These are phyloP conservation scores for Camellia granthamiana DNA, from an alignment of 148 eudicot species.

Conservation along the genomic window DNA sequence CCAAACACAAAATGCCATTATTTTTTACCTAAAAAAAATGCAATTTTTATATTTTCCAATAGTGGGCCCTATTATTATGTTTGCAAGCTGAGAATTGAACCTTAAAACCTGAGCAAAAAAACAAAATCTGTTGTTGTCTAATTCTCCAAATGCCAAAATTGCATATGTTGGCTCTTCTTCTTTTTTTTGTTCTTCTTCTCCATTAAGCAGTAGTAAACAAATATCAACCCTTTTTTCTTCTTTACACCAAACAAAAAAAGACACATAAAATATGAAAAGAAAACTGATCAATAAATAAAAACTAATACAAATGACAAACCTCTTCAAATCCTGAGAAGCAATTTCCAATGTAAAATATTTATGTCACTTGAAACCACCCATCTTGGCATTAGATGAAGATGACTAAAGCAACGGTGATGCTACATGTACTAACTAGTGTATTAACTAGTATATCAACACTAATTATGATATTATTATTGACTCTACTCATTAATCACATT, in stretches of 20 bases:
- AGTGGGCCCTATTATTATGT: not conserved
- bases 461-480: too few relatives aligned
- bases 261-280: slow-evolving; percentile 2
- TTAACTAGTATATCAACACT: too few relatives aligned
- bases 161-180: slow-evolving; percentile 21
- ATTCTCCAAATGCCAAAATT: slow-evolving; percentile 24
- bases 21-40: too few relatives aligned
- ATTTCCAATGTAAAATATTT: not conserved
- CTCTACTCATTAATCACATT: too few relatives aligned
- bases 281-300: not conserved
- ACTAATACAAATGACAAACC: slow-evolving; percentile 1
- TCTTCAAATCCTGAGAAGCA: not conserved
- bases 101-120: slow-evolving; percentile 28
- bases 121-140: slow-evolving; percentile 5
- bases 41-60: not conserved
- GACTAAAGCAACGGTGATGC: slow-evolving; percentile 27
- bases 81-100: slow-evolving; percentile 1
- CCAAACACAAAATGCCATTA: too few relatives aligned
- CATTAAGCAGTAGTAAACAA: slow-evolving; percentile 15
- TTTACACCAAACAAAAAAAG: slow-evolving; percentile 28
- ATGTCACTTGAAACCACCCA: slow-evolving; percentile 22
- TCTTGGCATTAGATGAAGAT: slow-evolving; percentile 34
- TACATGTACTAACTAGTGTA: too few relatives aligned
- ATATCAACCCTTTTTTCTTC: slow-evolving; percentile 21
- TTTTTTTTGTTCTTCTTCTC: slow-evolving; percentile 9